Conservation (phyloP, 495 filamentous ascomycete genomes). For the Corynascus novoguineensis region DNA sequence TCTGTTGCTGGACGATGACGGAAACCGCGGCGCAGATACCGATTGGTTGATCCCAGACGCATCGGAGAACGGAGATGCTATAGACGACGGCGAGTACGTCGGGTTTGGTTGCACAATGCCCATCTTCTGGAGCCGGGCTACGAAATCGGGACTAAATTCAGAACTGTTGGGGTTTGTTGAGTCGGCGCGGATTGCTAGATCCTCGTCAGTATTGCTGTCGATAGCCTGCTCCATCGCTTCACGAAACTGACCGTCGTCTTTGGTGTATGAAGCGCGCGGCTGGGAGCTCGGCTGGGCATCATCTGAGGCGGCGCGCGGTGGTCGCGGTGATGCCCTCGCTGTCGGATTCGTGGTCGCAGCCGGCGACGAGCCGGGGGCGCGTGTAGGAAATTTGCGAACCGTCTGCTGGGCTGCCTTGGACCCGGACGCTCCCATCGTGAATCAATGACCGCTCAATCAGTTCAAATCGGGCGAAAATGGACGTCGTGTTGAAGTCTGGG, state of each 20-base stretch:
- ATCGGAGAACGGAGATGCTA: conserved; percentile 24
- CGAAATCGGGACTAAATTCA: conserved; percentile 32
- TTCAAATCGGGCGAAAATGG: background rate
- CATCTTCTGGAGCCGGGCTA: conserved; percentile 40
- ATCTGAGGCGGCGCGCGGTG: conserved; percentile 9
- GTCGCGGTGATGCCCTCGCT: conserved; percentile 1
- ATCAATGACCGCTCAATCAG: background rate
- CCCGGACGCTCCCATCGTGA: conserved; percentile 27
- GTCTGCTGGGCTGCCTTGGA: conserved; percentile 34
- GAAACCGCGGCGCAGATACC: conserved; percentile 21
- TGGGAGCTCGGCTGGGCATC: conserved; percentile 15
- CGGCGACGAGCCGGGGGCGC: conserved; percentile 29
- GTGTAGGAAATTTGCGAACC: conserved; percentile 39
- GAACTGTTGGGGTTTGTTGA: conserved; percentile 22
- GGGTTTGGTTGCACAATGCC: conserved; percentile 45
- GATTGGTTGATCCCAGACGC: conserved; percentile 10
- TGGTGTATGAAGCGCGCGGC: conserved; percentile 29
- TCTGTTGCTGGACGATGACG: conserved; percentile 29
- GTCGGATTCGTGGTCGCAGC: conserved; percentile 17
- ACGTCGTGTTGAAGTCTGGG: background rate
- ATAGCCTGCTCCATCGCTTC: too few species aligned
- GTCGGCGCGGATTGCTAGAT: conserved; percentile 30
- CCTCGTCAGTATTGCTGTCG: background rate
- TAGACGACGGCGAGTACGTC: conserved; percentile 42
- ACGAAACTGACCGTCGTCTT: conserved; percentile 33